A percentile compares a stretch with the other conserved stretches of the same genome.
These are phyloP conservation scores for Taiozyma sp. DNA, from an alignment of 1,139 yeast genomes.

Conservation along the genomic window DNA sequence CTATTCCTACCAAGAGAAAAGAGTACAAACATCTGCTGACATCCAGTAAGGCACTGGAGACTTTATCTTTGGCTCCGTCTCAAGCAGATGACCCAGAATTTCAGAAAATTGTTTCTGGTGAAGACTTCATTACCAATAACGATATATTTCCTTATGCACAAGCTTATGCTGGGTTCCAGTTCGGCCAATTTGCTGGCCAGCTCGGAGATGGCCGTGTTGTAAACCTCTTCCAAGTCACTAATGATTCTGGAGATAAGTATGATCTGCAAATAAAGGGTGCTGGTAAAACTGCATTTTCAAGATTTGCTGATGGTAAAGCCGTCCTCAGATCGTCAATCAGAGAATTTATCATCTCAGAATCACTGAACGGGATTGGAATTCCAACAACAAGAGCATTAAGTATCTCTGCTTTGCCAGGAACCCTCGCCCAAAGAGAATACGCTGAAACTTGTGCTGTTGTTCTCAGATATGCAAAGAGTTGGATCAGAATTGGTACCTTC, in stretches of 20 bases:
- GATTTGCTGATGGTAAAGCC: conserved; percentile 97
- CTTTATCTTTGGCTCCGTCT: conserved; percentile 46
- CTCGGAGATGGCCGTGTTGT: conserved; percentile 93
- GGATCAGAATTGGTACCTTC: conserved; percentile 91
- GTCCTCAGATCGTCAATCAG: conserved; percentile 83
- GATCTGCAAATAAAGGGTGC: conserved; percentile 89
- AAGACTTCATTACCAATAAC: conserved; percentile 33
- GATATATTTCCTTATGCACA: conserved; percentile 80
- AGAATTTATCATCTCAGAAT: conserved; percentile 84
- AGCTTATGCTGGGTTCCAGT: conserved; percentile 95
- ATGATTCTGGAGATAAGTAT: conserved; percentile 31
- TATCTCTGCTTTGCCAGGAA: conserved; percentile 65
- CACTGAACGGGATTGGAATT: conserved; percentile 73
- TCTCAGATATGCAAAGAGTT: conserved; percentile 75
- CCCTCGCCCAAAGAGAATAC: conserved; percentile 67
- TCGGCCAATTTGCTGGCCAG: conserved; percentile 96
- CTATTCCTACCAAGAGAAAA: conserved; percentile 58
- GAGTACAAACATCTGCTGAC: conserved; percentile 52
- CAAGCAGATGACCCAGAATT: conserved; percentile 34
- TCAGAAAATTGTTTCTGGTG: conserved; percentile 60
- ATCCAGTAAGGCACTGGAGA: conserved; percentile 56
- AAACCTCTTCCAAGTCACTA: conserved; percentile 67
- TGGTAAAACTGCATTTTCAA: conserved; percentile 85
- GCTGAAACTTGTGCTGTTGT: conserved; percentile 86
- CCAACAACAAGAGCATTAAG: conserved; percentile 86